These are phyloP conservation scores for Crepidotus variabilis DNA, from an alignment of 768 basidiomycete species.

Conservation along the genomic window DNA sequence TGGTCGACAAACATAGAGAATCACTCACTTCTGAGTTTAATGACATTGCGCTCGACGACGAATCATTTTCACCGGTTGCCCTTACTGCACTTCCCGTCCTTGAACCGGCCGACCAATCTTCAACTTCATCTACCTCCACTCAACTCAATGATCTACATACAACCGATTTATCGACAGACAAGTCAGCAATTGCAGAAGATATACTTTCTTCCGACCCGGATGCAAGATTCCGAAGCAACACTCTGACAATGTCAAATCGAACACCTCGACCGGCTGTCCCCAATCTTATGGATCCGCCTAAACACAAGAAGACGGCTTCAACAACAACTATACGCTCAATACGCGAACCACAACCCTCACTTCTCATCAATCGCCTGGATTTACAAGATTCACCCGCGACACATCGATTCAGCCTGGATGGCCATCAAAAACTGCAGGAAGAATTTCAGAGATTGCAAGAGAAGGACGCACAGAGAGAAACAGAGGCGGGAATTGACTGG, in stretches of 20 bases:
- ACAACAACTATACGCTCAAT: constrained; percentile 52
- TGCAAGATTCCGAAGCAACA: neutral
- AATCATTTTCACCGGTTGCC: constrained; percentile 35
- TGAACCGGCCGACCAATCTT: constrained; percentile 6
- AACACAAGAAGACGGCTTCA: constrained; percentile 64
- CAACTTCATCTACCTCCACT: neutral
- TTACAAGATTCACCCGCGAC: constrained; percentile 40
- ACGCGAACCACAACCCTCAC: constrained; percentile 39
- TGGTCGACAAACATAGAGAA: constrained; percentile 24
- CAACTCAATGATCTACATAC: neutral
- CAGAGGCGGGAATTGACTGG: constrained; percentile 68
- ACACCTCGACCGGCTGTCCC: neutral
- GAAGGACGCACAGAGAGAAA: constrained; percentile 27
- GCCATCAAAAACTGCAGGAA: constrained; percentile 69
- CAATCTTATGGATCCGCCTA: constrained; percentile 18
- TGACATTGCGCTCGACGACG: constrained; percentile 56
- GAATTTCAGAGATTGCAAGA: constrained; percentile 71
- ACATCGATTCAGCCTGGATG: constrained; percentile 52
- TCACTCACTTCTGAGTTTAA: constrained; percentile 65
- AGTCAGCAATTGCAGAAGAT: neutral
- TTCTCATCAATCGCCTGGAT: constrained; percentile 53
- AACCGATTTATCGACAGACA: neutral
- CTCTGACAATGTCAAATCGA: neutral
- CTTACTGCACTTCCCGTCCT: constrained; percentile 22
- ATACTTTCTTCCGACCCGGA: neutral